These are phyloP conservation scores for Mycena vitilis DNA, from an alignment of 768 basidiomycete genomes.

Conservation along the genomic window DNA sequence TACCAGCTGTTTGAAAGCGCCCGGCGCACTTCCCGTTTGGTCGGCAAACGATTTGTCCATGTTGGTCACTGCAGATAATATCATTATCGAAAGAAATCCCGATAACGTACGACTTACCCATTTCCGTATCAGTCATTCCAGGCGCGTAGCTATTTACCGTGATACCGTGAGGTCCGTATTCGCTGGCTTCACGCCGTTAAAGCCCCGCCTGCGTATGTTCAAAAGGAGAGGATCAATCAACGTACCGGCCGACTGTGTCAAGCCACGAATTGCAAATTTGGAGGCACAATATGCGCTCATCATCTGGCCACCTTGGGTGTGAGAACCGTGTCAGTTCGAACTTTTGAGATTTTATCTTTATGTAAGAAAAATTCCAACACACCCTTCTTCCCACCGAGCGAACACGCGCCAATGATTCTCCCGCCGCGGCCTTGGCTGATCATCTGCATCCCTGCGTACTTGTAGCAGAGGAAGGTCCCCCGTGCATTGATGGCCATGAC, in stretches of 20 bases:
- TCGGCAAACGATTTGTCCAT: background rate
- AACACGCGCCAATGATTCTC: slow-evolving; percentile 48
- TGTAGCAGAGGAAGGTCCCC: slow-evolving; percentile 51
- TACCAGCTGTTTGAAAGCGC: background rate
- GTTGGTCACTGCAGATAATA: background rate
- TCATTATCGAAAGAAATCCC: too few relatives aligned
- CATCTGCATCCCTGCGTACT: slow-evolving; percentile 53
- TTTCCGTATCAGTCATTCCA: slow-evolving; percentile 2
- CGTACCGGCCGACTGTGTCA: slow-evolving; percentile 26
- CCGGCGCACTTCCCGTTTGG: background rate
- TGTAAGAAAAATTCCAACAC: background rate
- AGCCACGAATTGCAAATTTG: slow-evolving; percentile 41
- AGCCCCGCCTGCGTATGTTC: too few relatives aligned
- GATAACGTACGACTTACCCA: background rate
- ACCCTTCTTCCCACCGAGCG: slow-evolving; percentile 31
- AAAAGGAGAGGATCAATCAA: background rate
- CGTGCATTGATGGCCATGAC: slow-evolving; percentile 45
- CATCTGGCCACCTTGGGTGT: slow-evolving; percentile 10
- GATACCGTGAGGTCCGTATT: slow-evolving; percentile 7
- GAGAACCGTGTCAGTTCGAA: too few relatives aligned
- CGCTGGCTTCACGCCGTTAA: background rate
- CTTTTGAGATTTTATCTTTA: background rate
- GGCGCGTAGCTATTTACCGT: slow-evolving; percentile 18
- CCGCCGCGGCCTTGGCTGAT: slow-evolving; percentile 51
- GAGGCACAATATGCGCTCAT: slow-evolving; percentile 40